phyloP scores from a whole-genome alignment of 805 yeast genomes.

The Candida wancherniae region DNA sequence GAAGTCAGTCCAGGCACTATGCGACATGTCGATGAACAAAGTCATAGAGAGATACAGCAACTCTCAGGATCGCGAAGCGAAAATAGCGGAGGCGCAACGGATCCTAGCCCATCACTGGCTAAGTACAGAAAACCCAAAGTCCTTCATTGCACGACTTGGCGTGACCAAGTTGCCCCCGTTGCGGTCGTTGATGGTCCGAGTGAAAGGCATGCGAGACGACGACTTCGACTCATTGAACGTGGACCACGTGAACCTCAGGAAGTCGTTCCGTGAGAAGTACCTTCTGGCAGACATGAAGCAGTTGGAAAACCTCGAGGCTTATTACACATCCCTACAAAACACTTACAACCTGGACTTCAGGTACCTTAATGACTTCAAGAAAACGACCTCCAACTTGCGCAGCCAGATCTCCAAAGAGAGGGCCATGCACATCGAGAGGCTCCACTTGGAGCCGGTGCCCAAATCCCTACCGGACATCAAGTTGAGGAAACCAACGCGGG shows the following conservation, averaged over 20 bases:
- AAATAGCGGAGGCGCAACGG: constrained; percentile 14
- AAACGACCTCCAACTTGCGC: constrained; percentile 8
- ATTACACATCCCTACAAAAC: constrained; percentile 20
- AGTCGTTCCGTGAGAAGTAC: constrained; percentile 25
- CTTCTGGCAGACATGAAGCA: constrained; percentile 39
- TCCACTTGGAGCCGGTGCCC: constrained; percentile 5
- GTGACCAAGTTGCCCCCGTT: constrained; percentile 16
- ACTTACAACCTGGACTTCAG: constrained; percentile 28
- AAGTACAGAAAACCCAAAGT: constrained; percentile 10
- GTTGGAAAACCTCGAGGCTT: constrained; percentile 26
- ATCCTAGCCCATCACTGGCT: constrained; percentile 16
- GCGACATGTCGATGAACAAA: constrained; percentile 9
- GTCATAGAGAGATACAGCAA: constrained; percentile 12
- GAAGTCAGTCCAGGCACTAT: constrained; percentile 10
- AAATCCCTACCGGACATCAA: background rate
- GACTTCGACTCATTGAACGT: constrained; percentile 12
- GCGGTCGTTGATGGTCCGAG: constrained; percentile 12
- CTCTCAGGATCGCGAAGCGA: constrained; percentile 5
- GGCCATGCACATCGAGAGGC: constrained; percentile 1
- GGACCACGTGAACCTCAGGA: constrained; percentile 13
- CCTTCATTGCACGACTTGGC: constrained; percentile 15
- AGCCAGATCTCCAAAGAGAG: constrained; percentile 9
- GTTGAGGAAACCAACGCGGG: background rate
- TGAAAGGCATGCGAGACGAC: constrained; percentile 9
- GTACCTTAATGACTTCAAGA: constrained; percentile 28